phyloP scores from a whole-genome alignment of 176 grass and related monocot genomes.

The Lolium perenne region DNA sequence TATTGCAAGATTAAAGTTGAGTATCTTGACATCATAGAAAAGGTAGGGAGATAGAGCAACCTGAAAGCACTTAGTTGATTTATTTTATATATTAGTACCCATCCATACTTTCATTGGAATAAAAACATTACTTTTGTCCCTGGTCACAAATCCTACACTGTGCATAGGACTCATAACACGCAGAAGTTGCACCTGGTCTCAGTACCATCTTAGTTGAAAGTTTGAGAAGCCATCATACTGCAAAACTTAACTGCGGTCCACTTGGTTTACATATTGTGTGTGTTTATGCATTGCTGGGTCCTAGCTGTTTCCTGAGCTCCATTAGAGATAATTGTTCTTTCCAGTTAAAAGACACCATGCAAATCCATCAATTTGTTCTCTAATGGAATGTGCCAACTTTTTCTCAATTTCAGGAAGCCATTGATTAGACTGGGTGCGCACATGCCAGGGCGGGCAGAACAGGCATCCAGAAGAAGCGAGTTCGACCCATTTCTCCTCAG shows the following conservation, averaged over 20 bases:
- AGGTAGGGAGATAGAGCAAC: neutral
- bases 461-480: constrained; percentile 61
- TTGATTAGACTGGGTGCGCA: constrained; percentile 72
- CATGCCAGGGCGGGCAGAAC: constrained; percentile 91
- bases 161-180: neutral
- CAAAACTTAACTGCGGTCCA: constrained; percentile 42
- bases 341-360: constrained; percentile 23
- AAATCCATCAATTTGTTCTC: constrained; percentile 25
- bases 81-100: neutral
- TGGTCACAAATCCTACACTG: neutral
- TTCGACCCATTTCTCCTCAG: constrained; percentile 60
- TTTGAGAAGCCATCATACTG: constrained; percentile 43
- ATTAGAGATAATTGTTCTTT: constrained; percentile 48
- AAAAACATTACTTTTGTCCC: constrained; percentile 2
- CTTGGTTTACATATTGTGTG: constrained; percentile 50
- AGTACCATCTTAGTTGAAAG: constrained; percentile 2
- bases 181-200: constrained; percentile 9
- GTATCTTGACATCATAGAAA: constrained; percentile 25
- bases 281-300: constrained; percentile 49
- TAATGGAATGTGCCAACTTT: constrained; percentile 17
- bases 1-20: neutral
- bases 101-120: neutral
- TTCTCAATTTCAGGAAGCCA: constrained; percentile 73
- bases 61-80: neutral
- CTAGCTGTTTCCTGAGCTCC: constrained; percentile 61